A percentile compares a stretch with the other conserved stretches of the same genome.
phyloP scores from a whole-genome alignment of 768 basidiomycete species.

The Leccinum incarnatum region DNA sequence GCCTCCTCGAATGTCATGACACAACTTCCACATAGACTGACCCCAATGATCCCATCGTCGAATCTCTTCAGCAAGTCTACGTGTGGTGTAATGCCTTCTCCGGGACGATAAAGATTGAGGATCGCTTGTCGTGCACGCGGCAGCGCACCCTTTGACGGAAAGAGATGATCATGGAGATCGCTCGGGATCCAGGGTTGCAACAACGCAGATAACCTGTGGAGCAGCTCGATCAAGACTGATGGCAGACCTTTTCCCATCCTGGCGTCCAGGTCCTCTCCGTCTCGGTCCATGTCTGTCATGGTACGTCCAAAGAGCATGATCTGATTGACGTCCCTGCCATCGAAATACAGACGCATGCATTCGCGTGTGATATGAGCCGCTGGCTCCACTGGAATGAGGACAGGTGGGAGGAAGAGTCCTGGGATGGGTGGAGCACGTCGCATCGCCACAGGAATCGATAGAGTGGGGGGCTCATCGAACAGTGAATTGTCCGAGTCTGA shows the following conservation, averaged over 20 bases:
- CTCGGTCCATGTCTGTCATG: constrained; percentile 7
- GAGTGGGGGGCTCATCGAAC: constrained; percentile 43
- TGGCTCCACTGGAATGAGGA: constrained; percentile 50
- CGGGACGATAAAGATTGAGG: constrained; percentile 84
- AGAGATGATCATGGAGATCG: constrained; percentile 54
- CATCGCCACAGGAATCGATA: constrained; percentile 20
- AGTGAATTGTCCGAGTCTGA: constrained; percentile 41
- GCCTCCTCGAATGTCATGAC: constrained; percentile 69
- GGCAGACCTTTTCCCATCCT: constrained; percentile 49
- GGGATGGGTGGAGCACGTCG: constrained; percentile 54
- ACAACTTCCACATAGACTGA: constrained; percentile 77
- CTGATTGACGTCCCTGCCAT: constrained; percentile 57
- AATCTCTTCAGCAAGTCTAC: constrained; percentile 83
- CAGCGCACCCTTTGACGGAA: constrained; percentile 43
- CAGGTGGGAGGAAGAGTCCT: constrained; percentile 59
- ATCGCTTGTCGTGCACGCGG: constrained; percentile 76
- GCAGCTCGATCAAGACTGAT: constrained; percentile 49
- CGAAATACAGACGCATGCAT: constrained; percentile 60
- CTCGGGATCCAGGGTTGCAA: constrained; percentile 50
- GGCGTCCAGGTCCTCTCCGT: constrained; percentile 13
- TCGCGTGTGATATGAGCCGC: constrained; percentile 47
- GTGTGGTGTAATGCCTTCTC: constrained; percentile 87
- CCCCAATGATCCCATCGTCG: constrained; percentile 86
- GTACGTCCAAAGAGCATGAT: constrained; percentile 80
- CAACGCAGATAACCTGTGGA: constrained; percentile 46